Evolutionary conservation across 1,284 basidiomycete genomes (phyloP).

Genomic region (Trichosporon asahii): DNA sequence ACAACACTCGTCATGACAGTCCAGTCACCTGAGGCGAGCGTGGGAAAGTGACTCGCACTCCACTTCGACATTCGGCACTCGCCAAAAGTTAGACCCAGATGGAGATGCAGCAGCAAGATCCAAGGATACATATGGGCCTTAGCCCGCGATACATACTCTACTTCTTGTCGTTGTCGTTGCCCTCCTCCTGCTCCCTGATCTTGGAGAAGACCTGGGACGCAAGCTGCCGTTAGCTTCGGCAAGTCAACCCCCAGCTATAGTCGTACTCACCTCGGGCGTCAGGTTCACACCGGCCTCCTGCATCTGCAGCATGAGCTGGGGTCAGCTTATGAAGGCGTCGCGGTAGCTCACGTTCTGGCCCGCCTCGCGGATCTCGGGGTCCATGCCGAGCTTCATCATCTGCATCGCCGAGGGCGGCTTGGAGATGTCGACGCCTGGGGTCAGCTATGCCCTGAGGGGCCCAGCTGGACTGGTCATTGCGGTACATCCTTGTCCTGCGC

Average conservation of each 20-base stretch:
- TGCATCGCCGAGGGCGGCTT: slow-evolving; percentile 36
- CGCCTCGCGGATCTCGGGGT: slow-evolving; percentile 40
- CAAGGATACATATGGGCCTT: neutral
- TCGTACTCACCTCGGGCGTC: slow-evolving; percentile 28
- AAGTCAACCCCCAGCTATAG: neutral
- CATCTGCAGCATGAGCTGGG: slow-evolving; percentile 39
- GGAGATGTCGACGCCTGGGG: slow-evolving; percentile 36
- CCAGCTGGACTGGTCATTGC: too few species aligned
- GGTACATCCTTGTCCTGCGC: too few species aligned
- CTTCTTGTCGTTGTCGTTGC: slow-evolving; percentile 13
- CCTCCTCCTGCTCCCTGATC: slow-evolving; percentile 16
- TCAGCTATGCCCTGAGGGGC: too few species aligned
- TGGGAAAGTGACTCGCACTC: neutral
- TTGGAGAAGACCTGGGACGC: slow-evolving; percentile 26
- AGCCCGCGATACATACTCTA: neutral
- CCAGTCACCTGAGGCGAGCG: neutral
- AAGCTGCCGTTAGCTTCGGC: slow-evolving; percentile 9
- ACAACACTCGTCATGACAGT: neutral
- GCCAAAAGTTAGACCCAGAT: too few species aligned
- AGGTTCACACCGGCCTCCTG: slow-evolving; percentile 42
- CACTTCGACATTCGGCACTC: neutral
- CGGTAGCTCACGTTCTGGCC: slow-evolving; percentile 34
- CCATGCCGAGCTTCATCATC: slow-evolving; percentile 44
- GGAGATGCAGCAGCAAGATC: too few species aligned
- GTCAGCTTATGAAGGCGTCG: neutral